Evolutionary conservation across 176 grass and related monocot species (phyloP).

Genomic region (Carex littledalei): DNA sequence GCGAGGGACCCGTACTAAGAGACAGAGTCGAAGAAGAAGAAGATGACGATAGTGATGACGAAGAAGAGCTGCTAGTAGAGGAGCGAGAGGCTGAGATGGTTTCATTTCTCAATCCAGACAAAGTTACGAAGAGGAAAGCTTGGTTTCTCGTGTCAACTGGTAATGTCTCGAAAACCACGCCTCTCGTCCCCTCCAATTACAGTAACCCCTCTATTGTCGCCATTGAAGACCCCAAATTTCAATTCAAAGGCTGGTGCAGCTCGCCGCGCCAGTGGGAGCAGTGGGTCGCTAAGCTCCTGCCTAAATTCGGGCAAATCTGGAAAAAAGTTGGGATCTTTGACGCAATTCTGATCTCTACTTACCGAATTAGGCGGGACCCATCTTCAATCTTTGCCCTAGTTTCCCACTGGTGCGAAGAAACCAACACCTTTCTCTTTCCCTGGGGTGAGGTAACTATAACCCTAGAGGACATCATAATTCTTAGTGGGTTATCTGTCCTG

Average conservation of each 20-base stretch:
- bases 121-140: slow-evolving; percentile 1
- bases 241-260: slow-evolving; percentile 66
- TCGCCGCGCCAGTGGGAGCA: slow-evolving; percentile 61
- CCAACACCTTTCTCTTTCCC: slow-evolving; percentile 68
- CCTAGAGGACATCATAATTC: slow-evolving; percentile 51
- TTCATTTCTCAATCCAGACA: background rate
- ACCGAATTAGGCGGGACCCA: slow-evolving; percentile 48
- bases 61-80: slow-evolving; percentile 20
- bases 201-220: slow-evolving; percentile 21
- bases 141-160: slow-evolving; percentile 19
- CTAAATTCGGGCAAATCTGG: slow-evolving; percentile 46
- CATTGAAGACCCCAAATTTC: slow-evolving; percentile 44
- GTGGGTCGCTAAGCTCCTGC: slow-evolving; percentile 72
- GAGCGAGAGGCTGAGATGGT: slow-evolving; percentile 27
- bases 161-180: slow-evolving; percentile 14
- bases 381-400: slow-evolving; percentile 39
- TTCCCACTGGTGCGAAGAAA: slow-evolving; percentile 57
- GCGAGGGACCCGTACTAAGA: background rate
- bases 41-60: slow-evolving; percentile 8
- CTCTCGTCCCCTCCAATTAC: background rate
- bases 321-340: slow-evolving; percentile 59
- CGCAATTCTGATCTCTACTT: slow-evolving; percentile 57
- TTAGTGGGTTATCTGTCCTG: slow-evolving; percentile 45
- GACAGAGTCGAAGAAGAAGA: background rate
- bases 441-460: slow-evolving; percentile 87